Base-by-base conservation (phyloP, 495 filamentous ascomycete genomes). In the Penicillium egyptiacum region DNA sequence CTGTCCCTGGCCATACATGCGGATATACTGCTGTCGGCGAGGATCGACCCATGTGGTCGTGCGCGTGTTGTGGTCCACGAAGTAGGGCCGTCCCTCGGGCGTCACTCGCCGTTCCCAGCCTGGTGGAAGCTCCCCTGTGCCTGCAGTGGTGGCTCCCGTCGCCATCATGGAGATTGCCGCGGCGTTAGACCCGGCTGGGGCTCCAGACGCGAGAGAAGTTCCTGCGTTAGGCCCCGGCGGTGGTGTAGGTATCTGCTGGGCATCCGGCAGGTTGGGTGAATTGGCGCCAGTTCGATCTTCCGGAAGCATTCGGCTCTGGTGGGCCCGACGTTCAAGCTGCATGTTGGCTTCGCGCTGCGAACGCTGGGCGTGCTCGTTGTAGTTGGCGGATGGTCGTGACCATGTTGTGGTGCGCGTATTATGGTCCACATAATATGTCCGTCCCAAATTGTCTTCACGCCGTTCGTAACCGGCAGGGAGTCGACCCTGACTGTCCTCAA, bases 11-110 rank as follows among this genome's bases (percentile, higher is more conserved):
- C 91, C 93, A 67, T 97, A 98, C 91, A 96, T 97, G 33, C 94
- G 83, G 58, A 98, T 97, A 74, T 96, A 98, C 71, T 98, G 94
- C 76, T 97, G 93, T 46, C 94, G 88, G 53, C 94, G 88, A 26
- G 94, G 94, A 70, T 98, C 94, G n/a, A 98, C 94, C 94, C 94
- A 98, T 5, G 94, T 98, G 8, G 94, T 98, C 5, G 95, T 98
- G 53, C 94, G 86, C 16, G 95, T 98, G 71, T 98, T 98, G 75
- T 98, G 94, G 69, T 98, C 94, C n/a, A 98, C 94, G 72, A 97
- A 98, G 71, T 98, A 98, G 20, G 92, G 77, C 50, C 94, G 83
- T 28, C 93, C 93, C 79, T 98, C 94, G 2, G 94, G 91, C 4
- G 94, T 98, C 68, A 88, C 90, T 61, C 94, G 82, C 67, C 97